These are phyloP conservation scores for Gnomoniopsis sp. DNA, from an alignment of 2,329 filamentous ascomycete species.

Conservation along the genomic window DNA sequence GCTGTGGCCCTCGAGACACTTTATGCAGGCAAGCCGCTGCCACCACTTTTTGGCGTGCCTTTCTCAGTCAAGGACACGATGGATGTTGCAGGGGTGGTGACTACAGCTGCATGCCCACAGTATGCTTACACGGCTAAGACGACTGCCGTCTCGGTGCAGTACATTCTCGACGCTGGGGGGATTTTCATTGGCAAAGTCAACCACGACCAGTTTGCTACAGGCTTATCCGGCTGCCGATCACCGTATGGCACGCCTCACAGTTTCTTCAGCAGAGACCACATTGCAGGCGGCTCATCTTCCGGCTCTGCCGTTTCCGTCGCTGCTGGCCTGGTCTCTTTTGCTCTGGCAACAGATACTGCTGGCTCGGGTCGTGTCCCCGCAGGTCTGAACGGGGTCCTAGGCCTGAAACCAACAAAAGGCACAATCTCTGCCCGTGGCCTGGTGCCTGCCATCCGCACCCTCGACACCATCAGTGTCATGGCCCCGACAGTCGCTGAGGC, in stretches of 20 bases:
- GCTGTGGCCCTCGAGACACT: constrained; percentile 37
- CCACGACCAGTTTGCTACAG: constrained; percentile 61
- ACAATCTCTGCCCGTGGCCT: constrained; percentile 45
- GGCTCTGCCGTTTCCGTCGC: constrained; percentile 54
- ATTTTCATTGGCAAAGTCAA: constrained; percentile 56
- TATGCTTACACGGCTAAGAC: constrained; percentile 44
- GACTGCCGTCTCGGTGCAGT: constrained; percentile 43
- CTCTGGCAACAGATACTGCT: constrained; percentile 55
- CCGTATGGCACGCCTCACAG: constrained; percentile 50
- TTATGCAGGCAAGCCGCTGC: constrained; percentile 36
- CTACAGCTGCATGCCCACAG: constrained; percentile 49
- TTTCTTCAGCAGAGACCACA: constrained; percentile 24
- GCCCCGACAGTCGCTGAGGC: constrained; percentile 45
- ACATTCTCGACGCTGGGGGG: constrained; percentile 47
- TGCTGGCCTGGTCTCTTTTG: constrained; percentile 50
- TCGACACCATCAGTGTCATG: constrained; percentile 51
- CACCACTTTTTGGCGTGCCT: constrained; percentile 52
- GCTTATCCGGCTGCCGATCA: constrained; percentile 55
- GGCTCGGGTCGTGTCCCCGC: constrained; percentile 51
- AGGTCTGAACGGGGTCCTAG: constrained; percentile 51
- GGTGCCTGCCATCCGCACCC: constrained; percentile 48
- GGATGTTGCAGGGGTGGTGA: constrained; percentile 46
- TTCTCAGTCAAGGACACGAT: constrained; percentile 57
- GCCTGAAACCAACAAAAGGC: constrained; percentile 48
- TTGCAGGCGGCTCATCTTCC: constrained; percentile 51